phyloP scores from a whole-genome alignment of 768 basidiomycete species.

The Zangia roseola region DNA sequence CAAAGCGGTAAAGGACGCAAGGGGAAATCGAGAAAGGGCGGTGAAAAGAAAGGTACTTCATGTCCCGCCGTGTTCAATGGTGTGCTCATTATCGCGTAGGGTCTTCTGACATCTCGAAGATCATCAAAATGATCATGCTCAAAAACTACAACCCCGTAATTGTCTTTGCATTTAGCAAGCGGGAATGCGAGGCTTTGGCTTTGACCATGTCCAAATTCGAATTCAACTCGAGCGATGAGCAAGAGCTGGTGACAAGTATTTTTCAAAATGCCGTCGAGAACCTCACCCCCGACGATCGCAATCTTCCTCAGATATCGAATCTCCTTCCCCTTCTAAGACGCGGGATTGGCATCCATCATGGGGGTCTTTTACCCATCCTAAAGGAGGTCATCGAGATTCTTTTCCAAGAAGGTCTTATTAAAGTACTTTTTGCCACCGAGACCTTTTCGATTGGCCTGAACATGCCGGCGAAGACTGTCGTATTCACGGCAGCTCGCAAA shows the following conservation, averaged over 20 bases:
- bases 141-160: conserved; percentile 99
- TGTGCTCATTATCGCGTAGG: conserved; percentile 44
- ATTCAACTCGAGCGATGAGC: conserved; percentile 91
- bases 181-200: conserved; percentile 94
- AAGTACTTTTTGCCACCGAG: conserved; percentile 97
- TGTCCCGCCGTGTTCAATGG: background rate
- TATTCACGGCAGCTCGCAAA: conserved; percentile 93
- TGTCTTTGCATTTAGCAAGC: conserved; percentile 96
- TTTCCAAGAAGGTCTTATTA: conserved; percentile 97
- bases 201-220: conserved; percentile 93
- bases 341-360: conserved; percentile 98
- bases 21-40: conserved; percentile 93
- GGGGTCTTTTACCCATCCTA: conserved; percentile 92
- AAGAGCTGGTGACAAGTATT: conserved; percentile 79
- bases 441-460: conserved; percentile 98
- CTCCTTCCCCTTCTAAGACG: conserved; percentile 90
- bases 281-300: conserved; percentile 80
- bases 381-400: conserved; percentile 99
- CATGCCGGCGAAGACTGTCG: conserved; percentile 99
- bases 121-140: conserved; percentile 96
- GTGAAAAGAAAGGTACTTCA: conserved; percentile 76
- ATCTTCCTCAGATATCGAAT: conserved; percentile 90
- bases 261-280: conserved; percentile 95
- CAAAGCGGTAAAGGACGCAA: conserved; percentile 83
- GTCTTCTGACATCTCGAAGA: conserved; percentile 92